Evolutionary conservation across 2,329 filamentous ascomycete species (phyloP), one percentile per base, ranked within the genome.

Genomic region (Bipolaris victoriae): DNA sequence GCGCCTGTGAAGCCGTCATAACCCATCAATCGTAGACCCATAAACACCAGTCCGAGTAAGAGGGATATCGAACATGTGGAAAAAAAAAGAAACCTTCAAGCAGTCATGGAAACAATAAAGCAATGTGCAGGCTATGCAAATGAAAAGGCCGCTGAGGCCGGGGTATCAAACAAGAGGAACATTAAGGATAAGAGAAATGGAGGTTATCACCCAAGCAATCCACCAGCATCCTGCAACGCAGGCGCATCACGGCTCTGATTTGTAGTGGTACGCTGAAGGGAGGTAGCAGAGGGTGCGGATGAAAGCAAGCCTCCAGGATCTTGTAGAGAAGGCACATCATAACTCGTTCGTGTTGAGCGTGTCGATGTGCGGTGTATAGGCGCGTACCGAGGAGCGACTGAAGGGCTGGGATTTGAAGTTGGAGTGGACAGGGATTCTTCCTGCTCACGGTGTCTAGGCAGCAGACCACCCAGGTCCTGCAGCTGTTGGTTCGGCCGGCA

Each of bases 121-220:
- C 33, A 54, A 57, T 52, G 57, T 55, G 60, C 57, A 67, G 44
- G 59, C 63, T 57, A 68, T 67, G 65, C 58, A 62, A 57, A 62
- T 61, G 50, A 55, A 61, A 63, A 52, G 64, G 63, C 64, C 60
- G 39, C 50, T 26, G 55, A 55, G 61, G 62, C 63, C 54, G 58
- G 72, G 74, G 72, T 76, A 76, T 76, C 72, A 75, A 60, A 57
- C 60, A 60, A 40, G 61, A 63, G 24, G 44, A 60, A 47, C 20
- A 46, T 40, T 48, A 58, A 37, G 57, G 57, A 60, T 51, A 54
- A 60, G 60, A 61, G 36, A 53, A 66, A 62, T 37, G 45, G 20
- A 54, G 31, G 55, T 33, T 49, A 31, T 48, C 54, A 62, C 37
- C 66, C 67, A 52, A 76, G 70, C 7, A 76, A 65, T 41, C 70